These are phyloP conservation scores for Exophiala xenobiotica DNA, from an alignment of 2,329 filamentous ascomycete species.

Conservation along the genomic window DNA sequence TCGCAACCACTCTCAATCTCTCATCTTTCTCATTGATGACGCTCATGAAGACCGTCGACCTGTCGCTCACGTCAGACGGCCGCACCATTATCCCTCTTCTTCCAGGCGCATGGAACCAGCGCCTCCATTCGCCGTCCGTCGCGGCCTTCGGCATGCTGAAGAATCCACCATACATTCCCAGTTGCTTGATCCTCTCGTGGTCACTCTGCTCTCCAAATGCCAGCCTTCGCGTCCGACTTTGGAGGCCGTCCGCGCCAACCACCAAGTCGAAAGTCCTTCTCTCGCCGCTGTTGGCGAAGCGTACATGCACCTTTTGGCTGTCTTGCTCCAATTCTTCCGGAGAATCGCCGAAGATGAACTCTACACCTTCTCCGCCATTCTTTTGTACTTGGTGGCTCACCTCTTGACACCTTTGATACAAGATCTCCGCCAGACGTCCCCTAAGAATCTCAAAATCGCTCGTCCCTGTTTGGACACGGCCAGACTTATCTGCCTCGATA, in stretches of 20 bases:
- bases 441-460: conserved; percentile 63
- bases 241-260: conserved; percentile 48
- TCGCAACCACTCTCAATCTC: conserved; percentile 23
- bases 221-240: conserved; percentile 44
- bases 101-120: conserved; percentile 28
- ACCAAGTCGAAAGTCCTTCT: conserved; percentile 47
- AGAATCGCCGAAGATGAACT: conserved; percentile 39
- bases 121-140: conserved; percentile 25
- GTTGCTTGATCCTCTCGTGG: conserved; percentile 31
- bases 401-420: conserved; percentile 45
- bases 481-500: conserved; percentile 42
- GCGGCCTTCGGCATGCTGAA: conserved; percentile 40
- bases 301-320: conserved; percentile 38
- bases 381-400: conserved; percentile 13
- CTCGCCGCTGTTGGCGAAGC: conserved; percentile 45
- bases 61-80: conserved; percentile 28
- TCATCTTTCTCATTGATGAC: conserved; percentile 33
- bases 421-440: conserved; percentile 52
- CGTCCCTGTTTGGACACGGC: conserved; percentile 48
- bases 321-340: conserved; percentile 36
- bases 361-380: conserved; percentile 21
- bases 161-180: conserved; percentile 40
- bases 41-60: conserved; percentile 31
- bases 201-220: conserved; percentile 36
- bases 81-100: conserved; percentile 29